Conservation (phyloP, 2,329 filamentous ascomycete genomes). For the Cercospora berteroae region DNA sequence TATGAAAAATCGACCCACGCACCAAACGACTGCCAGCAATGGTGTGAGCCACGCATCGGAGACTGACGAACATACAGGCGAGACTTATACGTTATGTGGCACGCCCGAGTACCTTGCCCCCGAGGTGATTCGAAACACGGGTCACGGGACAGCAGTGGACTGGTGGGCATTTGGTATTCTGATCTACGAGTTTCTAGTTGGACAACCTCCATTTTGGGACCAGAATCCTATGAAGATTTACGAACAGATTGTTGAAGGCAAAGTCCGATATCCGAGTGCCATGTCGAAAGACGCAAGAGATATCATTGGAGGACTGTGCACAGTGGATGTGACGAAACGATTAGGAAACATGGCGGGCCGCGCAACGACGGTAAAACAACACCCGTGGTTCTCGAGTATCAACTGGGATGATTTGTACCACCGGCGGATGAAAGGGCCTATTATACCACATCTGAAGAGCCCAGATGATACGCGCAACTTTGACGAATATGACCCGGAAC, state of each 20-base stretch:
- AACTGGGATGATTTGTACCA: slow-evolving; percentile 72
- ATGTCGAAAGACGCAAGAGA: slow-evolving; percentile 69
- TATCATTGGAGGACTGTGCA: slow-evolving; percentile 73
- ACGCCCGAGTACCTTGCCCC: slow-evolving; percentile 82
- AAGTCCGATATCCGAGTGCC: slow-evolving; percentile 67
- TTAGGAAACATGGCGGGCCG: slow-evolving; percentile 77
- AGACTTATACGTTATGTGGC: slow-evolving; percentile 81
- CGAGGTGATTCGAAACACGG: slow-evolving; percentile 81
- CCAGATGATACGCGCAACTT: slow-evolving; percentile 78
- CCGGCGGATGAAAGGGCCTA: slow-evolving; percentile 65
- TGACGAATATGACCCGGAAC: slow-evolving; percentile 77
- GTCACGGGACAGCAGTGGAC: slow-evolving; percentile 70
- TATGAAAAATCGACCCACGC: slow-evolving; percentile 35
- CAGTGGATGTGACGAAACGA: slow-evolving; percentile 72
- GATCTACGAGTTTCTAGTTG: slow-evolving; percentile 80
- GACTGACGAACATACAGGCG: slow-evolving; percentile 44
- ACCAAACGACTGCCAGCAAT: neutral
- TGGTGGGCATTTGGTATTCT: slow-evolving; percentile 86
- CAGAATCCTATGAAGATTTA: slow-evolving; percentile 85
- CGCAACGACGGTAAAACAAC: slow-evolving; percentile 67
- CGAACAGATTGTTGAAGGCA: slow-evolving; percentile 76
- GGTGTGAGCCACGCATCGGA: slow-evolving; percentile 7
- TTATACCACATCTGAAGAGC: slow-evolving; percentile 70
- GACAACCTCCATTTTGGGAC: slow-evolving; percentile 84
- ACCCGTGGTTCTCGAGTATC: slow-evolving; percentile 71